Base-by-base conservation (phyloP, 805 yeast genomes). In the Blastobotrys mokoenaii region DNA sequence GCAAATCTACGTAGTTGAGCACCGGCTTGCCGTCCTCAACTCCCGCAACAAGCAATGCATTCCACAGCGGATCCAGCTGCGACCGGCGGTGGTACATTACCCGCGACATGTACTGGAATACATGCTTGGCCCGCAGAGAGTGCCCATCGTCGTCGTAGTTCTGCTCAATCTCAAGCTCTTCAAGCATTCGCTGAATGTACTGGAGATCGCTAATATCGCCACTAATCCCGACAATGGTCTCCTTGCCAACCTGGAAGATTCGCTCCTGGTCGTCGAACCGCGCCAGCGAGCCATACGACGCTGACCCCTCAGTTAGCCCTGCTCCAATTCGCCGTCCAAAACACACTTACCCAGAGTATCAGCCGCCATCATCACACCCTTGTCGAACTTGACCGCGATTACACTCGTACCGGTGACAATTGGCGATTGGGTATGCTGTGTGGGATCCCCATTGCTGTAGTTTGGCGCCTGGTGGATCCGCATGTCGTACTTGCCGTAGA, bases 161-260 rank as follows among this genome's bases (percentile, higher is more conserved):
- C 55, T 85, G 86, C 49, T 85, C 85, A 45, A 79, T 73, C 59
- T 79, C 90, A 59, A 93, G 72, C 50, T 86, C 86, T 42, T 85
- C 89, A 52, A 93, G 72, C 37, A 80, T 62, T 49, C 85, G 70
- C 59, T 82, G 80, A 49, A 93, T 66, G 50, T 86, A 78, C 67
- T 93, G 98, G 70, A 90, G 74, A 67, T 93, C 99, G 40, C 95
- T 82, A 38, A 93, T 77, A 64, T 93, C 99, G 42, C 99, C 99
- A 41, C 94, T 80, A 30, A 89, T 70, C 41, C 97, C 99, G 41
- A 93, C 96, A 42, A 88, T 80, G 1, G 97, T 84, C 51, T 82
- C 82, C 12, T 73, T 66, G 14, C 97, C 98, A 25, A 90, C 95
- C 47, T 77, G 77, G 58, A 88, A 68, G 57, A 93, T 69, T 62